Evolutionary conservation across 495 filamentous ascomycete species (phyloP).

Genomic region (Letharia lupina): DNA sequence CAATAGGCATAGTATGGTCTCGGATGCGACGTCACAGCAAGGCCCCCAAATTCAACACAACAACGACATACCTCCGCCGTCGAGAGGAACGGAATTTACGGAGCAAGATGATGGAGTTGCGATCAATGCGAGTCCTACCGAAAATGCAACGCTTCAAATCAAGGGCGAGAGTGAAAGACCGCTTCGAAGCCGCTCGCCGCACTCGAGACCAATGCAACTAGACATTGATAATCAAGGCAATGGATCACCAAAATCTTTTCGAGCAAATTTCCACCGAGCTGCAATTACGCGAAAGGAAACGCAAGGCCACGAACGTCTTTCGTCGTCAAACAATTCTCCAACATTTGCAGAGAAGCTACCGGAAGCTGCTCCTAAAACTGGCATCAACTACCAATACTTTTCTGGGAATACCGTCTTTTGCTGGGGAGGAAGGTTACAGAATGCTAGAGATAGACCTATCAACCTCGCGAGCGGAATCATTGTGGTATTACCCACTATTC

Average conservation of each 20-base stretch:
- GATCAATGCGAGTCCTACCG: slow-evolving; percentile 65
- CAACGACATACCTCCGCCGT: slow-evolving; percentile 53
- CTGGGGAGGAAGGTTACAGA: slow-evolving; percentile 75
- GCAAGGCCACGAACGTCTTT: slow-evolving; percentile 64
- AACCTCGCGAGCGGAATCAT: slow-evolving; percentile 80
- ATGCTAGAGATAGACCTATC: slow-evolving; percentile 80
- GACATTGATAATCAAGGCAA: slow-evolving; percentile 45
- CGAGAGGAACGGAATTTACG: slow-evolving; percentile 71
- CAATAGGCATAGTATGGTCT: slow-evolving; percentile 44
- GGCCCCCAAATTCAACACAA: slow-evolving; percentile 41
- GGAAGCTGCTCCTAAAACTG: slow-evolving; percentile 35
- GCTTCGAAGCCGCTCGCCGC: slow-evolving; percentile 49
- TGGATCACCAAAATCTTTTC: slow-evolving; percentile 63
- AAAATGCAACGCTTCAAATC: slow-evolving; percentile 55
- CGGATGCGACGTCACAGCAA: slow-evolving; percentile 37
- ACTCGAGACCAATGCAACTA: slow-evolving; percentile 46
- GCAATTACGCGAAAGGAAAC: slow-evolving; percentile 35
- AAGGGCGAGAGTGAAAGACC: slow-evolving; percentile 66
- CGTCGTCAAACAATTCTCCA: slow-evolving; percentile 68
- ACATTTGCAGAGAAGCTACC: slow-evolving; percentile 31
- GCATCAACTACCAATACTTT: slow-evolving; percentile 84
- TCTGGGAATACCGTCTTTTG: slow-evolving; percentile 86
- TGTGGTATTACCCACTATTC: slow-evolving; percentile 61
- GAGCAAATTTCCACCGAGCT: slow-evolving; percentile 49
- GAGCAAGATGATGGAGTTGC: slow-evolving; percentile 58